These are phyloP conservation scores for Blastocystis sp. DNA, from an alignment of 352 stramenopile genomes.

Conservation along the genomic window DNA sequence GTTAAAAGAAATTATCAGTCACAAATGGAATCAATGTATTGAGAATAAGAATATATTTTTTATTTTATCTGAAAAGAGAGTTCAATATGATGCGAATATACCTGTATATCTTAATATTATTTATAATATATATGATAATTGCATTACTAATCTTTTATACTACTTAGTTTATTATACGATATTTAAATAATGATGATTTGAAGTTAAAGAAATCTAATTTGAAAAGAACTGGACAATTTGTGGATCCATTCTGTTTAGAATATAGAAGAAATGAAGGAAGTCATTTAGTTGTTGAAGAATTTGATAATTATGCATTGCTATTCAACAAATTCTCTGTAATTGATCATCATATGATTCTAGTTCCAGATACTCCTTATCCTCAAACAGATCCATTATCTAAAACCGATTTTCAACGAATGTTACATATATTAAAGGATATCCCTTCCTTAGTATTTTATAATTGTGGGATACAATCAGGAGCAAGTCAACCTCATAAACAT, in stretches of 20 bases:
- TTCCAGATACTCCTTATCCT: conserved; percentile 18
- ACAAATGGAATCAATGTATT: conserved; percentile 2
- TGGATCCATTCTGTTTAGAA: conserved; percentile 18
- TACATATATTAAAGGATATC: conserved; percentile 1
- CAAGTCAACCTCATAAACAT: conserved; percentile 32
- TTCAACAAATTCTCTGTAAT: conserved; percentile 34
- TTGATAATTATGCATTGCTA: conserved; percentile 7
- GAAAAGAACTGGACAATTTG: neutral
- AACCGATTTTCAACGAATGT: conserved; percentile 3
- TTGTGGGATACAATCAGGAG: conserved; percentile 34
- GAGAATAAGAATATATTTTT: conserved; percentile 10
- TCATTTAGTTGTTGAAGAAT: conserved; percentile 7
- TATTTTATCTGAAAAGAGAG: conserved; percentile 1
- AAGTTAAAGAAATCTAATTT: conserved; percentile 31
- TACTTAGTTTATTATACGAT: conserved; percentile 22
- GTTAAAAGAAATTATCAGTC: too few species aligned
- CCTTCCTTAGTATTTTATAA: conserved; percentile 31
- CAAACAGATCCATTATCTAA: conserved; percentile 10
- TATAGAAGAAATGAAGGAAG: neutral
- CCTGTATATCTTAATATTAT: too few species aligned
- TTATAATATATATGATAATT: too few species aligned
- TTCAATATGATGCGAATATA: conserved; percentile 12
- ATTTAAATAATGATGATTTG: conserved; percentile 9
- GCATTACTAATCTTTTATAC: neutral
- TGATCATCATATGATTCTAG: conserved; percentile 26